Percentiles rank a stretch among this genome's conserved stretches.
These are phyloP conservation scores for Carpinus viminea DNA, from an alignment of 306 rosid species.

Conservation along the genomic window DNA sequence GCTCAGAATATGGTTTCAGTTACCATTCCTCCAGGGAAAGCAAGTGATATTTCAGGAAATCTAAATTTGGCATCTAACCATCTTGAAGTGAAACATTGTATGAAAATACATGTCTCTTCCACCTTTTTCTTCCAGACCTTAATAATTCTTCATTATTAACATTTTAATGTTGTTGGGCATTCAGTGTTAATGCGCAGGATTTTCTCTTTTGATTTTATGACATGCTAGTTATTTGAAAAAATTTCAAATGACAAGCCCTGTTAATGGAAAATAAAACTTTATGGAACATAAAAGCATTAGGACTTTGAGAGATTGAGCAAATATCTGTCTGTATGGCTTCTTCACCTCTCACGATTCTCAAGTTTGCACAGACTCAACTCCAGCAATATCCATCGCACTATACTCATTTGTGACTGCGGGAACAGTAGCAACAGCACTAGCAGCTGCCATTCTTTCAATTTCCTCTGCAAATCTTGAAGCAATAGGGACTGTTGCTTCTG, in stretches of 20 bases:
- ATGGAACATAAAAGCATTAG: background rate
- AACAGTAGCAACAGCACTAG: constrained; percentile 57
- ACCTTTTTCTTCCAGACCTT: constrained; percentile 12
- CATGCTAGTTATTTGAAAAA: no score
- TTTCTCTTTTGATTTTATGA: no score
- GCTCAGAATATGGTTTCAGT: constrained; percentile 46
- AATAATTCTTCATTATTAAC: background rate
- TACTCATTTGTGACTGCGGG: constrained; percentile 62
- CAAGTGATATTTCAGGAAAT: constrained; percentile 70
- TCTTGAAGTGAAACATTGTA: constrained; percentile 59
- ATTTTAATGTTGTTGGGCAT: no score
- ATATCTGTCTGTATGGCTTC: background rate
- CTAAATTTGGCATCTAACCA: constrained; percentile 66
- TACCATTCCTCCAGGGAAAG: constrained; percentile 59
- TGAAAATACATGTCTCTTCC: constrained; percentile 21
- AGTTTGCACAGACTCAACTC: constrained; percentile 46
- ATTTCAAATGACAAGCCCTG: no score
- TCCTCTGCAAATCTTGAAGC: constrained; percentile 64
- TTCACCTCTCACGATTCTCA: background rate
- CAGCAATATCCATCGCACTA: constrained; percentile 48
- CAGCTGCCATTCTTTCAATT: constrained; percentile 44
- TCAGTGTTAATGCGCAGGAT: no score
- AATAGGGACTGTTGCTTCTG: constrained; percentile 44
- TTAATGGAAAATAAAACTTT: background rate
- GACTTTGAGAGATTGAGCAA: background rate